These are phyloP conservation scores for Penicillium sp. DNA, from an alignment of 2,329 filamentous ascomycete genomes.

Conservation along the genomic window DNA sequence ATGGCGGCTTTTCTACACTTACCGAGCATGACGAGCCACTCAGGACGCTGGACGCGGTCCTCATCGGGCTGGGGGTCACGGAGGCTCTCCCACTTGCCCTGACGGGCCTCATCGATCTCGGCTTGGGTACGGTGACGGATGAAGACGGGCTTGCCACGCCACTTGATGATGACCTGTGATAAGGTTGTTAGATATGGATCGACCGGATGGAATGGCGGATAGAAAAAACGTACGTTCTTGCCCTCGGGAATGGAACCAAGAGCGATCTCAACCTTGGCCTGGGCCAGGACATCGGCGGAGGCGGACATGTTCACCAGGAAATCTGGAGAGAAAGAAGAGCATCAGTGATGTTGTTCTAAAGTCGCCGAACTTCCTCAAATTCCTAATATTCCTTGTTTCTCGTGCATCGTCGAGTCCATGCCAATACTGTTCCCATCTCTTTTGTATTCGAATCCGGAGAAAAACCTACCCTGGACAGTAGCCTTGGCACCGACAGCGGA, in stretches of 20 bases:
- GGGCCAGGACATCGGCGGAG: conserved; percentile 94
- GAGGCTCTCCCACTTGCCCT: conserved; percentile 74
- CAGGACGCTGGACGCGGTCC: conserved; percentile 94
- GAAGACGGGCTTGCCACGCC: conserved; percentile 99
- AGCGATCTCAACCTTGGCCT: conserved; percentile 99
- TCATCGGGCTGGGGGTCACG: conserved; percentile 88
- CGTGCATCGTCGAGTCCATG: neutral
- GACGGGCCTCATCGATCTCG: conserved; percentile 94
- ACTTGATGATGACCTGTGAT: conserved; percentile 91
- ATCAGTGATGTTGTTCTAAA: conserved; percentile 22
- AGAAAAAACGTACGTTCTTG: conserved; percentile 79
- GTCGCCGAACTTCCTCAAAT: neutral
- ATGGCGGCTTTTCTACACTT: conserved; percentile 31
- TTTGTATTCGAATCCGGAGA: conserved; percentile 5
- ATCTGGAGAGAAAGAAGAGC: conserved; percentile 56
- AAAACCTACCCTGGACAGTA: conserved; percentile 84
- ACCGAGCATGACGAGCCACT: conserved; percentile 99
- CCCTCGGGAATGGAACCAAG: conserved; percentile 90
- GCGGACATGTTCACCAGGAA: conserved; percentile 99
- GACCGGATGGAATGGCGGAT: neutral
- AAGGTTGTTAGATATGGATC: conserved; percentile 14
- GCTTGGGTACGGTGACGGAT: conserved; percentile 92
- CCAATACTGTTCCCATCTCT: neutral
- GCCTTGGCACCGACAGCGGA: conserved; percentile 93
- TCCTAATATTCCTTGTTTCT: conserved; percentile 1